phyloP scores from a whole-genome alignment of 257 asterid genomes.

The Apocynum venetum region DNA sequence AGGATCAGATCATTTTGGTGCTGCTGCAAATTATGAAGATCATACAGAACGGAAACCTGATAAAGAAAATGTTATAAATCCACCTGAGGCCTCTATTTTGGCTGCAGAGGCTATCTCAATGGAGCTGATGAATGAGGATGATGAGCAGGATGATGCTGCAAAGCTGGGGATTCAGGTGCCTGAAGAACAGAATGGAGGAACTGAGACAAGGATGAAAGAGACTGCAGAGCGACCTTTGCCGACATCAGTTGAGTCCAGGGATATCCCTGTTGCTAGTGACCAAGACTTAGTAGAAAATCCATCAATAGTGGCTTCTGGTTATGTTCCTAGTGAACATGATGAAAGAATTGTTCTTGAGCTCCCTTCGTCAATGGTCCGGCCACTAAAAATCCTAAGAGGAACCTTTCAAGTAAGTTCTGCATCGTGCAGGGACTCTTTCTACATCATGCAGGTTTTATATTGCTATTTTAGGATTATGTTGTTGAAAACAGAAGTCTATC shows the following conservation, averaged over 20 bases:
- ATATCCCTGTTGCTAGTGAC: conserved; percentile 36
- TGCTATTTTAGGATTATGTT: neutral
- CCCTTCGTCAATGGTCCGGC: conserved; percentile 89
- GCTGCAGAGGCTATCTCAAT: conserved; percentile 88
- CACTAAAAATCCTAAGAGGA: conserved; percentile 79
- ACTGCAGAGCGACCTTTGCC: conserved; percentile 47
- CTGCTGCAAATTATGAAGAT: conserved; percentile 91
- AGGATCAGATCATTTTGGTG: conserved; percentile 88
- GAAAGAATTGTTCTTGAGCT: conserved; percentile 94
- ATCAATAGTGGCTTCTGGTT: conserved; percentile 71
- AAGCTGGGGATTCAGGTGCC: conserved; percentile 40
- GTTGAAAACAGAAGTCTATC: neutral
- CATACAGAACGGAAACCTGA: conserved; percentile 43
- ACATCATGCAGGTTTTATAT: neutral
- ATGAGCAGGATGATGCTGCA: conserved; percentile 64
- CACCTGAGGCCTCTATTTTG: conserved; percentile 75
- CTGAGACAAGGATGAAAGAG: conserved; percentile 41
- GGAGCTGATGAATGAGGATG: conserved; percentile 63
- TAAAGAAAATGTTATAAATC: conserved; percentile 51
- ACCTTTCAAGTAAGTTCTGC: conserved; percentile 79
- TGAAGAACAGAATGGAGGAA: conserved; percentile 40
- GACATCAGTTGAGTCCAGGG: conserved; percentile 34
- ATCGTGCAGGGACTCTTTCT: neutral
- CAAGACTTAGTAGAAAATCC: conserved; percentile 49
- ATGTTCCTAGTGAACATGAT: conserved; percentile 83